Conservation (phyloP, 495 filamentous ascomycete genomes). For the Tuber melanosporum region DNA sequence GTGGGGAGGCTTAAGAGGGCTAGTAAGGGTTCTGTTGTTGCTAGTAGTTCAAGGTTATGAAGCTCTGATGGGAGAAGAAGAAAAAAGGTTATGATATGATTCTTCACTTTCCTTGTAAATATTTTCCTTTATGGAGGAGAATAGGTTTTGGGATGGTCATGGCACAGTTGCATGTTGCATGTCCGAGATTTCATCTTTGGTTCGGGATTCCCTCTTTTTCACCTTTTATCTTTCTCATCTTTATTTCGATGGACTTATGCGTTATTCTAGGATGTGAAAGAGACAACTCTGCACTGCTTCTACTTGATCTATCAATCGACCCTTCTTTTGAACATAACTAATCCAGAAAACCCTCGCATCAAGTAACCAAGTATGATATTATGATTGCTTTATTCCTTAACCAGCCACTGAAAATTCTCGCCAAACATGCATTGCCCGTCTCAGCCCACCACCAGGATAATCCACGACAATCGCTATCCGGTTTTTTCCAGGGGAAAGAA, state of each 20-base stretch:
- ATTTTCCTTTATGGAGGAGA: not conserved
- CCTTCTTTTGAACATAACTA: not conserved
- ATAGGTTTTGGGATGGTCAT: not conserved
- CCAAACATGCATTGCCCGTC: not conserved
- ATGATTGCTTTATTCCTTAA: not conserved
- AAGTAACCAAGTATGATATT: not conserved
- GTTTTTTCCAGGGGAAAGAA: not conserved
- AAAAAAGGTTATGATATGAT: not conserved
- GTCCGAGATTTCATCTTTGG: not conserved
- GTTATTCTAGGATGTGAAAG: not conserved
- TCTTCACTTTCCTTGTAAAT: not conserved
- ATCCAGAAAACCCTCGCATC: not conserved
- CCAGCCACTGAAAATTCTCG: not conserved
- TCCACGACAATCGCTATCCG: not conserved
- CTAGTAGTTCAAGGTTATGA: not conserved
- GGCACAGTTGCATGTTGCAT: not conserved
- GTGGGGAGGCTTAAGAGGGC: not conserved
- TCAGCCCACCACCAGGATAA: too few species aligned
- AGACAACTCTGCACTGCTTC: not conserved
- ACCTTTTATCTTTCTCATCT: not conserved
- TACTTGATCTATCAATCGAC: not conserved
- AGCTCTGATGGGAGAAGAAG: not conserved
- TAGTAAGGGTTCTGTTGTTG: not conserved
- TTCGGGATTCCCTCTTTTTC: not conserved
- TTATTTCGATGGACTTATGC: not conserved